Conservation (phyloP, 352 stramenopile species). For the Globisporangium acanthophoron region DNA sequence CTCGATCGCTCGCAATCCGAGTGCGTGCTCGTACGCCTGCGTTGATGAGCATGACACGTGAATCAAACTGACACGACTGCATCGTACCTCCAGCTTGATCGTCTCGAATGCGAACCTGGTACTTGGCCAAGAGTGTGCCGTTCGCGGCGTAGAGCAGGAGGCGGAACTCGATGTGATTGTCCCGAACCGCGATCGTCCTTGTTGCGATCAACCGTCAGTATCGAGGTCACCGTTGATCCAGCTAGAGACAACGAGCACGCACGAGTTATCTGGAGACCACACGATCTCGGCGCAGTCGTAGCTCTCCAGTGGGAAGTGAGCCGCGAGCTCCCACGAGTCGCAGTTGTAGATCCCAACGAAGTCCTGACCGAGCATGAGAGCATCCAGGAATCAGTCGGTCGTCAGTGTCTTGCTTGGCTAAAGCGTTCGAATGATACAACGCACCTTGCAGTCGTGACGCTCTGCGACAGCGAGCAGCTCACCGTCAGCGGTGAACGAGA, state of each 20-base stretch:
- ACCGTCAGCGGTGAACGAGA: conserved; percentile 58
- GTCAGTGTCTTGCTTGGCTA: too few species aligned
- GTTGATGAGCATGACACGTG: too few species aligned
- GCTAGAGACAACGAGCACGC: conserved; percentile 10
- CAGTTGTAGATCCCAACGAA: conserved; percentile 76
- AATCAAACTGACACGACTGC: too few species aligned
- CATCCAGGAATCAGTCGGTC: not conserved
- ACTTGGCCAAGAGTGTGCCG: conserved; percentile 57
- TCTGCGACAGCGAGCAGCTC: conserved; percentile 62
- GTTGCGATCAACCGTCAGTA: conserved; percentile 3
- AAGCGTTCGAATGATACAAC: not conserved
- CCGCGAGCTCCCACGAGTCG: conserved; percentile 62
- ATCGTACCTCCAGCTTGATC: too few species aligned
- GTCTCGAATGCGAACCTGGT: conserved; percentile 35
- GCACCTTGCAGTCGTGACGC: conserved; percentile 72
- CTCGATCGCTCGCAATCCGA: conserved; percentile 66
- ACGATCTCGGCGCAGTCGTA: conserved; percentile 75
- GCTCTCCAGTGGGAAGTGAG: conserved; percentile 67
- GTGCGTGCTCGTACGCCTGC: conserved; percentile 73
- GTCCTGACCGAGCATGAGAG: conserved; percentile 25
- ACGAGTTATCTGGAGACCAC: conserved; percentile 71
- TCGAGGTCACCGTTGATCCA: too few species aligned
- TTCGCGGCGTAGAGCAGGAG: conserved; percentile 67
- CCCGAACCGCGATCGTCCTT: conserved; percentile 58
- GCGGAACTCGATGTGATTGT: conserved; percentile 71